phyloP scores from a whole-genome alignment of 164 flowering plant genomes.

The Brasenia schreberi region DNA sequence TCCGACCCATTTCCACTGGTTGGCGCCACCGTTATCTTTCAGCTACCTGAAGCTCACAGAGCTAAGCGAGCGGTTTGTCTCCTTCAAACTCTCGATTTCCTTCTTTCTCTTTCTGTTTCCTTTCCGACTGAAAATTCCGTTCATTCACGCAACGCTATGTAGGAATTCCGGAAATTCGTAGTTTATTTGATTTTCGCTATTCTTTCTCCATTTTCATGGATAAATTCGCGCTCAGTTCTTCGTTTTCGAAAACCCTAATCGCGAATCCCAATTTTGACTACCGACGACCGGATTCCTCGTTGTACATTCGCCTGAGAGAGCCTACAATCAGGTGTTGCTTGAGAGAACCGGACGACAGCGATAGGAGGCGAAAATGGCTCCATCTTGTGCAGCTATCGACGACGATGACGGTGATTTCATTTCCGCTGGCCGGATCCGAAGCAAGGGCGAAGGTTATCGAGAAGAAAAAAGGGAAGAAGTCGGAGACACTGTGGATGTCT shows the following conservation, averaged over 20 bases:
- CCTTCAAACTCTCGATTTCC: not conserved
- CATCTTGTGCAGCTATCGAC: constrained; percentile 35
- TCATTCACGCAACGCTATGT: not conserved
- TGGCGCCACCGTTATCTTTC: not conserved
- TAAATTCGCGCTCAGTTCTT: not conserved
- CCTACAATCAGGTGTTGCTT: not conserved
- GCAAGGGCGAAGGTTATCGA: constrained; percentile 35
- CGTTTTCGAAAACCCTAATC: not conserved
- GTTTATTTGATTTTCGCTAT: not conserved
- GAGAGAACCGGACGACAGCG: not conserved
- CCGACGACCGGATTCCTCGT: not conserved
- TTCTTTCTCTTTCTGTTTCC: too few species aligned
- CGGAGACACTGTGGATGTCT: constrained; percentile 24
- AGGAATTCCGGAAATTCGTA: not conserved
- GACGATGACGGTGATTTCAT: constrained; percentile 55
- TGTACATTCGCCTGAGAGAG: not conserved
- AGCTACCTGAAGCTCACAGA: not conserved
- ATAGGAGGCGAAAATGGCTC: constrained; percentile 2
- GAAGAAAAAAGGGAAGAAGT: constrained; percentile 14
- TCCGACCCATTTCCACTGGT: not conserved
- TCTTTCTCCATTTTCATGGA: not conserved
- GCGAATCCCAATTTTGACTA: not conserved
- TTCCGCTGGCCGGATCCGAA: constrained; percentile 32
- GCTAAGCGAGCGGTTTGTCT: not conserved
- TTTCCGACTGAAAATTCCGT: not conserved